These are phyloP conservation scores for Torulaspora globosa DNA, from an alignment of 1,139 yeast genomes.

Conservation along the genomic window DNA sequence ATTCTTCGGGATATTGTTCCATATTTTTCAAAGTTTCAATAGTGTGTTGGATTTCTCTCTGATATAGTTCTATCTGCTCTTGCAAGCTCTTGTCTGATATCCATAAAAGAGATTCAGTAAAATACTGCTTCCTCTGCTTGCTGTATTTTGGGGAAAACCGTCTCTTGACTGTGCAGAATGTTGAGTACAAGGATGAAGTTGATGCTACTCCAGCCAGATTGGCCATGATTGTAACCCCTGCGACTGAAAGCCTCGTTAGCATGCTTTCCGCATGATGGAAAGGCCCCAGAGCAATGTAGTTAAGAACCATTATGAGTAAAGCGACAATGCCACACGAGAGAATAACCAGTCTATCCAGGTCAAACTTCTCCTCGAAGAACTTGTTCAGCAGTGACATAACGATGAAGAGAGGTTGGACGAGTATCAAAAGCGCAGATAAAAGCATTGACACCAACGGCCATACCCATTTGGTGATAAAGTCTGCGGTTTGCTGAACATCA, in stretches of 20 bases:
- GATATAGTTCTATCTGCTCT: constrained; percentile 22
- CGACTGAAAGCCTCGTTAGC: constrained; percentile 59
- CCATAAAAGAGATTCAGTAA: constrained; percentile 26
- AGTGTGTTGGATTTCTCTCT: constrained; percentile 20
- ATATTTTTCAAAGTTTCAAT: constrained; percentile 18
- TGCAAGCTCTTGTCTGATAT: constrained; percentile 21
- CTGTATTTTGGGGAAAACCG: constrained; percentile 7
- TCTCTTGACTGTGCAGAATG: constrained; percentile 27
- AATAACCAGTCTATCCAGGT: constrained; percentile 26
- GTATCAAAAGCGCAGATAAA: constrained; percentile 24
- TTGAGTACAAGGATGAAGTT: constrained; percentile 57
- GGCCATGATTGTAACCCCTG: constrained; percentile 72
- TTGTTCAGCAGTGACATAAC: constrained; percentile 35
- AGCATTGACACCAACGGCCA: constrained; percentile 31
- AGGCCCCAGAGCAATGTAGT: constrained; percentile 29
- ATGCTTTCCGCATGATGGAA: constrained; percentile 40
- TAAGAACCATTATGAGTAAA: constrained; percentile 21
- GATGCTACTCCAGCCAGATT: constrained; percentile 71
- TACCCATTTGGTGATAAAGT: constrained; percentile 23
- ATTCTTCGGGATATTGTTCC: constrained; percentile 17
- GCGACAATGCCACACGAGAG: constrained; percentile 26
- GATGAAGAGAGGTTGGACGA: constrained; percentile 37
- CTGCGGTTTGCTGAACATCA: constrained; percentile 22
- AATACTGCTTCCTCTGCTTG: constrained; percentile 1
- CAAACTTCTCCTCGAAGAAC: constrained; percentile 32